These are phyloP conservation scores for Asclepias syriaca DNA, from an alignment of 257 asterid species.

Conservation along the genomic window DNA sequence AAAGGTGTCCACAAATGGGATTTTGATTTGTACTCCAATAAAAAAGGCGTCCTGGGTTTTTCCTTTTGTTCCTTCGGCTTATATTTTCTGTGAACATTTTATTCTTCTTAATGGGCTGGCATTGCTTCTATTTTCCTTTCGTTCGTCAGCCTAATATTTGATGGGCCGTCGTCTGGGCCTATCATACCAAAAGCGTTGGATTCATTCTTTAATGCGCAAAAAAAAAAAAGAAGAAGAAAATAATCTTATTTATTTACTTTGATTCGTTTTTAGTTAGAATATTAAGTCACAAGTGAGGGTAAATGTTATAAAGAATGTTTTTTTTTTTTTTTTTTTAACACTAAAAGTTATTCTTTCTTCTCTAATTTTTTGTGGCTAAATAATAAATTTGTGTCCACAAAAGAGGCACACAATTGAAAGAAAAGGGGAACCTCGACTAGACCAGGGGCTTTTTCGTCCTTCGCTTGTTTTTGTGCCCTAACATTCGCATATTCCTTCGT, in stretches of 20 bases:
- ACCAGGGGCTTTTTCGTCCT: conserved; percentile 14
- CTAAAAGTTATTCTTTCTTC: too few relatives aligned
- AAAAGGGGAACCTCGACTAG: too few relatives aligned
- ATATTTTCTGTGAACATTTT: not conserved
- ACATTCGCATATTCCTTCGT: conserved; percentile 15
- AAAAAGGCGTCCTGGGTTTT: not conserved
- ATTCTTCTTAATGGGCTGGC: conserved; percentile 1
- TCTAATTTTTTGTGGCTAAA: too few relatives aligned
- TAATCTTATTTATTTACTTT: too few relatives aligned
- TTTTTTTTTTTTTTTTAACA: too few relatives aligned
- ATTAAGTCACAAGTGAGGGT: too few relatives aligned
- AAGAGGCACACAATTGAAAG: too few relatives aligned
- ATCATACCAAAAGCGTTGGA: not conserved
- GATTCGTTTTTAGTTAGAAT: too few relatives aligned
- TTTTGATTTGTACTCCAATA: conserved; percentile 11
- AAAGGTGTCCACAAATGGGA: conserved; percentile 25
- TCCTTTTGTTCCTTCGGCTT: not conserved
- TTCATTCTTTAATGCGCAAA: not conserved
- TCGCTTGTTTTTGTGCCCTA: conserved; percentile 9
- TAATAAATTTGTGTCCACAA: too few relatives aligned
- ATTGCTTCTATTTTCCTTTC: not conserved
- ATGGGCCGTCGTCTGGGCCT: not conserved
- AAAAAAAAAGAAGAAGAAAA: too few relatives aligned
- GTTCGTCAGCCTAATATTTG: not conserved
- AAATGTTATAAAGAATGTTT: too few relatives aligned